Evolutionary conservation across 305 asterid genomes (phyloP).

Genomic region (Fraxinus ornus): DNA sequence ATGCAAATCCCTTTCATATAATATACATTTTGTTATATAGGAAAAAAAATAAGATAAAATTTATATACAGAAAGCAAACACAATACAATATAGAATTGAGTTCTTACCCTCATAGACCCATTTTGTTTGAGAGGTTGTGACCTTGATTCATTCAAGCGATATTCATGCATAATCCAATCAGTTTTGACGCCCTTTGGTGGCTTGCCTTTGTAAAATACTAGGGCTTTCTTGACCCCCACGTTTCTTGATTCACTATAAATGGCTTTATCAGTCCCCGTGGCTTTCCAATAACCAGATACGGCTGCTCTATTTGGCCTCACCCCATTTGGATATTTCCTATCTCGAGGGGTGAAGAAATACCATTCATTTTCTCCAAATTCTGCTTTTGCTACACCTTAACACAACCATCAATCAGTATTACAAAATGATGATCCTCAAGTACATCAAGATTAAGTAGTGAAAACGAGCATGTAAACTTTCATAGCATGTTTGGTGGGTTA

Average conservation of each 20-base stretch:
- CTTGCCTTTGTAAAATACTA: slow-evolving; percentile 67
- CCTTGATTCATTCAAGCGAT: slow-evolving; percentile 54
- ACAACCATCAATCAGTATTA: neutral
- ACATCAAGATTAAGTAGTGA: neutral
- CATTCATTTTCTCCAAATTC: slow-evolving; percentile 78
- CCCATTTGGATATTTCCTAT: slow-evolving; percentile 81
- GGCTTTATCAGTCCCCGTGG: slow-evolving; percentile 78
- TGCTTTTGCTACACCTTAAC: slow-evolving; percentile 43
- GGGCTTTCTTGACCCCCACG: slow-evolving; percentile 78
- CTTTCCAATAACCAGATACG: slow-evolving; percentile 85
- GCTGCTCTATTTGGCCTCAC: slow-evolving; percentile 80
- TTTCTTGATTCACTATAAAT: slow-evolving; percentile 70
- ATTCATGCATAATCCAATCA: slow-evolving; percentile 91
- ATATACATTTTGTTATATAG: too few relatives aligned
- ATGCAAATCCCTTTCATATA: too few relatives aligned
- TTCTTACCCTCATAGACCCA: slow-evolving; percentile 69
- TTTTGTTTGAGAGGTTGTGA: slow-evolving; percentile 46
- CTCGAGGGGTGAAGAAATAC: slow-evolving; percentile 80
- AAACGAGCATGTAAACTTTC: neutral
- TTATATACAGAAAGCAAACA: too few relatives aligned
- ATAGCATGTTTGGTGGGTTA: neutral
- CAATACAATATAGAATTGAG: neutral
- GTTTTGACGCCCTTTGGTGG: slow-evolving; percentile 73
- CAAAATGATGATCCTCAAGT: neutral
- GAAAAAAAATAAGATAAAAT: too few relatives aligned